These are phyloP conservation scores for Phytophthora hybrid DNA, from an alignment of 352 stramenopile genomes.

Conservation along the genomic window DNA sequence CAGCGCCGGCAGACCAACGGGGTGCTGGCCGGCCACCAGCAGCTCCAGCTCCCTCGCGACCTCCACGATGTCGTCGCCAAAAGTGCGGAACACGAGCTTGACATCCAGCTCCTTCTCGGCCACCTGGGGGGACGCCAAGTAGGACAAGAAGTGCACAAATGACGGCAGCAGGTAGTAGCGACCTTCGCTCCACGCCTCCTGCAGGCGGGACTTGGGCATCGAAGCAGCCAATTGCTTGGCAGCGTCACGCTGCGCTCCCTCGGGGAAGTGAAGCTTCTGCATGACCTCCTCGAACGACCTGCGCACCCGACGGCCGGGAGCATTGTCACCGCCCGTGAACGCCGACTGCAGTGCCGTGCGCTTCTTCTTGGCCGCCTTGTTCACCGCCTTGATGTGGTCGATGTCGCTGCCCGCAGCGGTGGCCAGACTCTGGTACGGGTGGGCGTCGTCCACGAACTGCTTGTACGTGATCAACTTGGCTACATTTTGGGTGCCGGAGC, in stretches of 20 bases:
- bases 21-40: constrained; percentile 69
- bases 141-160: constrained; percentile 75
- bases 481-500: background rate
- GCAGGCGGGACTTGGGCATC: constrained; percentile 60
- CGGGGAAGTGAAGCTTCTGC: constrained; percentile 76
- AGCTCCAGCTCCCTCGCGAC: constrained; percentile 80
- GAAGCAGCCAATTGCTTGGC: constrained; percentile 53
- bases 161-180: constrained; percentile 88
- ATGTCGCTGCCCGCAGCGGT: constrained; percentile 36
- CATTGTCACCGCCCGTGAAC: constrained; percentile 61
- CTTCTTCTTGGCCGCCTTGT: constrained; percentile 84
- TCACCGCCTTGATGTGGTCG: constrained; percentile 74
- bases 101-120: constrained; percentile 45
- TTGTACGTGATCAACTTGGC: constrained; percentile 77
- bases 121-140: constrained; percentile 45
- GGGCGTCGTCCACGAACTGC: constrained; percentile 78
- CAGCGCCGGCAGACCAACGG: constrained; percentile 52
- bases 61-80: constrained; percentile 82
- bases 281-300: constrained; percentile 78
- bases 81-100: constrained; percentile 82
- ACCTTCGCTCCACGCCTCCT: constrained; percentile 75
- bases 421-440: constrained; percentile 72
- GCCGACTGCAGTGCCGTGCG: constrained; percentile 79
- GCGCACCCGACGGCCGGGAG: constrained; percentile 53
- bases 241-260: constrained; percentile 50